Evolutionary conservation across 768 basidiomycete species (phyloP).

Genomic region (Pholiota microspora): DNA sequence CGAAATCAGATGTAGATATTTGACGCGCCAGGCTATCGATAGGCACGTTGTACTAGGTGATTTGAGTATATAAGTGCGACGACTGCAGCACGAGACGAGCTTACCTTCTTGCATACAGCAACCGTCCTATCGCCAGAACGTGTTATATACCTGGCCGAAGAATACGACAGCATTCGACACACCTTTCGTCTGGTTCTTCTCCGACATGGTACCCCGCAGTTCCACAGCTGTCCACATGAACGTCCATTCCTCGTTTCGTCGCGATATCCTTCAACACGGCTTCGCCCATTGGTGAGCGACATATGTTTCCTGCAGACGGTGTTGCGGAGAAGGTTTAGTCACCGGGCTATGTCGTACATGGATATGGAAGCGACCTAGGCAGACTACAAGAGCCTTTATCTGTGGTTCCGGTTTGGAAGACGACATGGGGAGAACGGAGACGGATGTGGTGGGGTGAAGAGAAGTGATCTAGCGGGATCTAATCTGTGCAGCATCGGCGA

Average conservation of each 20-base stretch:
- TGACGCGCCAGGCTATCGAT: constrained; percentile 72
- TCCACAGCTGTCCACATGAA: constrained; percentile 81
- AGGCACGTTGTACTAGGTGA: constrained; percentile 63
- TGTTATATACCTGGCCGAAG: neutral
- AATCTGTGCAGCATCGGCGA: constrained; percentile 10
- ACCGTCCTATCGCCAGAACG: constrained; percentile 48
- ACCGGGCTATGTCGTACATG: neutral
- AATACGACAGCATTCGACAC: constrained; percentile 10
- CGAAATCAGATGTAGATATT: constrained; percentile 66
- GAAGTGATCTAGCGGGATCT: constrained; percentile 4
- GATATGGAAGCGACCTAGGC: constrained; percentile 40
- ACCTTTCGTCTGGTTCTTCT: constrained; percentile 84
- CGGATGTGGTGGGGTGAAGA: neutral
- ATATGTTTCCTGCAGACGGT: constrained; percentile 65
- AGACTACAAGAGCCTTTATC: constrained; percentile 69
- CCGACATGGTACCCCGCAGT: constrained; percentile 84
- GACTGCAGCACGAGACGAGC: neutral
- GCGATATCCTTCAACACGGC: constrained; percentile 77
- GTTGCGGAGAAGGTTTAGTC: constrained; percentile 1
- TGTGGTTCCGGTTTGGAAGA: constrained; percentile 11
- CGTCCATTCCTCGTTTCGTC: constrained; percentile 58
- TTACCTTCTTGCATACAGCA: constrained; percentile 67
- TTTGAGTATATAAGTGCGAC: constrained; percentile 3
- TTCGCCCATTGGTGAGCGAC: constrained; percentile 91
- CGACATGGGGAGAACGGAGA: neutral